Evolutionary conservation across 2,329 filamentous ascomycete genomes (phyloP).

Genomic region (Pseudocercospora fuligena): DNA sequence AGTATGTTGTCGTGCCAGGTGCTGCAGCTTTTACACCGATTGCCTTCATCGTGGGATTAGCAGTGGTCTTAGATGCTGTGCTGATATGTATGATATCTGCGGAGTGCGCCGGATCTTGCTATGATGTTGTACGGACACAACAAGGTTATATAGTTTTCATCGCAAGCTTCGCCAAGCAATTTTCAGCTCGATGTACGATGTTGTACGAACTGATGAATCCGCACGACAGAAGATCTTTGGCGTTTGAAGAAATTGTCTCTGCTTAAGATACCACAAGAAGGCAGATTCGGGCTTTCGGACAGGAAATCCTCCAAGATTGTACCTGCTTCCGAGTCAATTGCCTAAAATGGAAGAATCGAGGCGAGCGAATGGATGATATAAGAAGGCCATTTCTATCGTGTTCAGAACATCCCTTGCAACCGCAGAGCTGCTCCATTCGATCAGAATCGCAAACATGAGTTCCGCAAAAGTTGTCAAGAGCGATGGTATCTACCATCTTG

Average conservation of each 20-base stretch:
- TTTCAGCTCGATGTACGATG: background rate
- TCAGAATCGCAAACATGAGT: background rate
- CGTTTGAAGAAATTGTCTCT: background rate
- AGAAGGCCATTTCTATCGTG: background rate
- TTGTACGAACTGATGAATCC: background rate
- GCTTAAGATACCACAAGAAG: background rate
- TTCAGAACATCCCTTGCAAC: background rate
- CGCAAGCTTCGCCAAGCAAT: background rate
- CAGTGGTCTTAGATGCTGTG: background rate
- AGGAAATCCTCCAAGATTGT: background rate
- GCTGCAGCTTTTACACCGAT: background rate
- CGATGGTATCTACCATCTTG: background rate
- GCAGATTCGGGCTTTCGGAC: background rate
- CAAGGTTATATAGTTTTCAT: background rate
- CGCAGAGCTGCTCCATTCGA: background rate
- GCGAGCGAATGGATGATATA: background rate
- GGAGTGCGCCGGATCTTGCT: background rate
- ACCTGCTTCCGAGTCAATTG: background rate
- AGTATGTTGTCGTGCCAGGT: background rate
- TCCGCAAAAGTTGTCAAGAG: background rate
- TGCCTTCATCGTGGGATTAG: background rate
- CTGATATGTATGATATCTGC: background rate
- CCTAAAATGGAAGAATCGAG: background rate
- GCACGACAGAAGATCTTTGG: background rate
- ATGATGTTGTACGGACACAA: background rate